Evolutionary conservation across 768 basidiomycete genomes (phyloP).

Genomic region (Kwoniella sp.): DNA sequence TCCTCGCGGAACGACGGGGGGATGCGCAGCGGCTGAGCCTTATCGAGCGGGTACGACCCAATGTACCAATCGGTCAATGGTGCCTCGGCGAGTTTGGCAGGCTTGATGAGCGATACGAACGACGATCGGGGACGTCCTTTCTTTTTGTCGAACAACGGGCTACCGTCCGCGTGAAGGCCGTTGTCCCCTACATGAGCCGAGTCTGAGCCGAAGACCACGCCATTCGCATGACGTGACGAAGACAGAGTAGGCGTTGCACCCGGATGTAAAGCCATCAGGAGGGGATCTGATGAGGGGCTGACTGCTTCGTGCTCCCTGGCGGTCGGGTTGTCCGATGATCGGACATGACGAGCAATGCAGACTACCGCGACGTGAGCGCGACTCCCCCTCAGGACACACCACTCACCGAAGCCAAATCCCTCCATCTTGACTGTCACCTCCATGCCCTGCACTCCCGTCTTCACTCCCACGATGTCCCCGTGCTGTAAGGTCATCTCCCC

Average conservation of each 20-base stretch:
- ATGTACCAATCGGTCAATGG: slow-evolving; percentile 39
- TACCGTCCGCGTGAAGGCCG: not conserved
- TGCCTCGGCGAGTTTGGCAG: slow-evolving; percentile 8
- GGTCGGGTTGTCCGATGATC: not conserved
- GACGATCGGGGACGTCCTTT: not conserved
- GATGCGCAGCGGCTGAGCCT: slow-evolving; percentile 19
- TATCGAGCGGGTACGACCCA: slow-evolving; percentile 29
- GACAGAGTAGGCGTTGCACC: too few relatives aligned
- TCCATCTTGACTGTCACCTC: slow-evolving; percentile 26
- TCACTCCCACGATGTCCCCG: slow-evolving; percentile 39
- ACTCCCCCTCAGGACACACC: too few relatives aligned
- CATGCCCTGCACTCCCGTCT: slow-evolving; percentile 22
- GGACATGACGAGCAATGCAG: slow-evolving; percentile 35
- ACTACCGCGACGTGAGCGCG: too few relatives aligned
- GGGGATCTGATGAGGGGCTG: too few relatives aligned
- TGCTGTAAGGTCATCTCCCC: slow-evolving; percentile 33
- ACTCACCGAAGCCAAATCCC: slow-evolving; percentile 45
- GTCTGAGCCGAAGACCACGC: too few relatives aligned
- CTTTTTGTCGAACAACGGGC: not conserved
- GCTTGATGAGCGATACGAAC: slow-evolving; percentile 2
- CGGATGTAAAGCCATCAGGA: too few relatives aligned
- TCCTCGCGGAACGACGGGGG: not conserved
- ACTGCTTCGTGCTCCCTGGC: too few relatives aligned
- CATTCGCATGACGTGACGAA: too few relatives aligned
- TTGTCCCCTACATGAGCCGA: too few relatives aligned